A percentile compares a stretch with the other conserved stretches of the same genome.
Conservation (phyloP, 2,329 filamentous ascomycete species). For the Madurella fahalii region DNA sequence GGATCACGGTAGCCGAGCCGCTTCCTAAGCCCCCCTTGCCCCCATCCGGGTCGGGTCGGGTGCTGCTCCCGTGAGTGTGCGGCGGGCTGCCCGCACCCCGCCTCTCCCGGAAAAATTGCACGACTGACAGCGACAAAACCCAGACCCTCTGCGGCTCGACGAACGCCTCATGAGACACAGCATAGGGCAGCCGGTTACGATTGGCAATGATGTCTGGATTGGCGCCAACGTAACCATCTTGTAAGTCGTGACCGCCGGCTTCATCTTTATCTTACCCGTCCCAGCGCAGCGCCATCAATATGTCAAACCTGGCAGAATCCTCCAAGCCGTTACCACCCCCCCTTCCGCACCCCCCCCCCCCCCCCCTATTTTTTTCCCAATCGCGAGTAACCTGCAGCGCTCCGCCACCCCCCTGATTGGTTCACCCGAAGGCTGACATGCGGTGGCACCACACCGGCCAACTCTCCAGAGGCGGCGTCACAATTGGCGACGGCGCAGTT, state of each 20-base stretch:
- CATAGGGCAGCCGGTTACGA: conserved; percentile 31
- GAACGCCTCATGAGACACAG: conserved; percentile 27
- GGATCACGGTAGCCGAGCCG: neutral
- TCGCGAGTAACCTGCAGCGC: neutral
- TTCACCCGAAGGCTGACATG: neutral
- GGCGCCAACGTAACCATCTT: conserved; percentile 36
- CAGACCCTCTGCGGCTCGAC: conserved; percentile 25
- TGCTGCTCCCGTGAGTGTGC: neutral
- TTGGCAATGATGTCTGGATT: conserved; percentile 39
- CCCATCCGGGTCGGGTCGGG: too few relatives aligned
- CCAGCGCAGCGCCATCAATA: too few relatives aligned
- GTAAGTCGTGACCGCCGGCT: conserved; percentile 20
- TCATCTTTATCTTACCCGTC: neutral
- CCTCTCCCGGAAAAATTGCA: neutral
- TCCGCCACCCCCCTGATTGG: neutral
- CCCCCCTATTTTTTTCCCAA: neutral
- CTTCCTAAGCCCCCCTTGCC: too few relatives aligned
- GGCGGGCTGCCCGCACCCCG: neutral
- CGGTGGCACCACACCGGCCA: too few relatives aligned
- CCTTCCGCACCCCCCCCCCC: too few relatives aligned
- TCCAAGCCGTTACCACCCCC: too few relatives aligned
- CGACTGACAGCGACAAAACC: conserved; percentile 5
- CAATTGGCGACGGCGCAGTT: conserved; percentile 29
- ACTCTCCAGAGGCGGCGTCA: conserved; percentile 27
- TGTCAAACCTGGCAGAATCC: too few relatives aligned